Evolutionary conservation across 495 filamentous ascomycete species (phyloP).

Genomic region (Talaromyces wortmannii): DNA sequence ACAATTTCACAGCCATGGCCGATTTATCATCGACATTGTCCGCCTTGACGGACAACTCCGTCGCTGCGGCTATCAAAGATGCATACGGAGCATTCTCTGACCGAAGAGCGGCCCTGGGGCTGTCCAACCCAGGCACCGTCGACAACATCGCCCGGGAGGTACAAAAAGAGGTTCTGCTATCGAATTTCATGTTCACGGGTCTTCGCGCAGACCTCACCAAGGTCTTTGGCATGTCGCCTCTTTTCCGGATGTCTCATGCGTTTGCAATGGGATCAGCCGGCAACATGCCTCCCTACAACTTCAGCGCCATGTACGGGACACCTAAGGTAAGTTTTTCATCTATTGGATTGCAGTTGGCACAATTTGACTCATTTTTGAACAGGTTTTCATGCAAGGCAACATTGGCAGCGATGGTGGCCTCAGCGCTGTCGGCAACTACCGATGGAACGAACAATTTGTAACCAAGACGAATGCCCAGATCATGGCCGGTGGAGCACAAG

Average conservation of each 20-base stretch:
- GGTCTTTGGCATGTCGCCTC: conserved; percentile 81
- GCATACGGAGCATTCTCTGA: conserved; percentile 78
- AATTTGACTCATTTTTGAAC: conserved; percentile 6
- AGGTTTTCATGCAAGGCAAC: conserved; percentile 95
- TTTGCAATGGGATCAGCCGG: conserved; percentile 86
- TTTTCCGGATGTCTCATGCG: conserved; percentile 96
- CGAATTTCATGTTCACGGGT: conserved; percentile 91
- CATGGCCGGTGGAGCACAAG: conserved; percentile 53
- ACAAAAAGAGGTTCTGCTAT: conserved; percentile 87
- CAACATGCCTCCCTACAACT: conserved; percentile 81
- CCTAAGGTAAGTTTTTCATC: conserved; percentile 60
- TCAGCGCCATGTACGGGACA: conserved; percentile 87
- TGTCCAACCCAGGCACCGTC: conserved; percentile 86
- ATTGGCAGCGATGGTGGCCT: conserved; percentile 84
- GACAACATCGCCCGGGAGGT: conserved; percentile 91
- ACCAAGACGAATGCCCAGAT: conserved; percentile 84
- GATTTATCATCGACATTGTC: conserved; percentile 48
- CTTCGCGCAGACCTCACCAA: conserved; percentile 94
- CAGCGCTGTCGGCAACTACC: conserved; percentile 80
- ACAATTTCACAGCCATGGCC: conserved; percentile 20
- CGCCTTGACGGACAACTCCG: conserved; percentile 65
- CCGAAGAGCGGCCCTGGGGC: conserved; percentile 75
- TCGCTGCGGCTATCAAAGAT: conserved; percentile 62
- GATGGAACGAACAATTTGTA: conserved; percentile 68
- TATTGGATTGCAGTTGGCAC: background rate